phyloP scores from a whole-genome alignment of 2,329 filamentous ascomycete species.

The Colletotrichum sp. region DNA sequence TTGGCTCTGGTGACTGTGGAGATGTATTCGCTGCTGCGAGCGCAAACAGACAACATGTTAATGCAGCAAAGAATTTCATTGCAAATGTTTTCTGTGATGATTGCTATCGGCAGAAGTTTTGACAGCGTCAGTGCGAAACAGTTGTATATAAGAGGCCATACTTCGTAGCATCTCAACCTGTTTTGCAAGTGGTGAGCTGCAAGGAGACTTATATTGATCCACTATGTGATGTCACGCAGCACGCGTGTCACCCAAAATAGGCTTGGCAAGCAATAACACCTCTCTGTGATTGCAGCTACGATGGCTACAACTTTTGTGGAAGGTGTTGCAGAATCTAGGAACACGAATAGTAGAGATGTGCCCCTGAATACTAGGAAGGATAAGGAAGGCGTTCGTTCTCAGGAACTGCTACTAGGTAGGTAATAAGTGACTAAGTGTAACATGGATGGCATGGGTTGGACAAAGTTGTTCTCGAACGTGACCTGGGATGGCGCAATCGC shows the following conservation, averaged over 20 bases:
- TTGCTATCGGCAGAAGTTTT: no score
- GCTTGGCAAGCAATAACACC: not conserved
- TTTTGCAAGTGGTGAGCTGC: not conserved
- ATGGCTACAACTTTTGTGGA: not conserved
- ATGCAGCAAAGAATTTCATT: not conserved
- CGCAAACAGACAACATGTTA: not conserved
- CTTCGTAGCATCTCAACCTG: not conserved
- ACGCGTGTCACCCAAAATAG: not conserved
- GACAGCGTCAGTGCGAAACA: fast-evolving
- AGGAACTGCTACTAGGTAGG: not conserved
- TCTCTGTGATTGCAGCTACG: not conserved
- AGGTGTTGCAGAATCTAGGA: not conserved
- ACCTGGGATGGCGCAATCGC: not conserved
- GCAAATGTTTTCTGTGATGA: not conserved
- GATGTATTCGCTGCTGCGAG: not conserved
- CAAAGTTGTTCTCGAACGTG: not conserved
- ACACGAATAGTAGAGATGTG: not conserved
- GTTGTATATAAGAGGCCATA: not conserved
- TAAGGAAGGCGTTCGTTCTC: not conserved
- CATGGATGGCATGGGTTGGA: not conserved
- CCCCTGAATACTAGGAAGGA: not conserved
- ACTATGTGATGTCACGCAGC: not conserved
- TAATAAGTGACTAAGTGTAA: not conserved
- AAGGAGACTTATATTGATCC: not conserved
- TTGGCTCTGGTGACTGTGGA: not conserved